Evolutionary conservation across 352 stramenopile genomes (phyloP), one percentile per base, ranked within the genome.

Genomic region (Phytopythium helicoides): DNA sequence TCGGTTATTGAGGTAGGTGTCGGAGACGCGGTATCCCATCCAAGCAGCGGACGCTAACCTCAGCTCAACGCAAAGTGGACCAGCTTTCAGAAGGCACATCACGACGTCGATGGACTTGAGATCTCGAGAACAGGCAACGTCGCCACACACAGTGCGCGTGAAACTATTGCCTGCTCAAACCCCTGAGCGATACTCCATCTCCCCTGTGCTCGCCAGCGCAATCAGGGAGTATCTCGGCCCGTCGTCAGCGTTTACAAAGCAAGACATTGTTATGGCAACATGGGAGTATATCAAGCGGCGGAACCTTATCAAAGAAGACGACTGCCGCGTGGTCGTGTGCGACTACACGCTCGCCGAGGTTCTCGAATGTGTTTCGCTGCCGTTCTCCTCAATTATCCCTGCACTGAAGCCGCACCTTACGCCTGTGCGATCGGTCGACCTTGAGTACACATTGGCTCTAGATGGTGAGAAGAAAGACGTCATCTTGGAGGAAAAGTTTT

Each of bases 221-320:
- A 76, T 87, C 14, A 56, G 64, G 4, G 52, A 66, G n/a, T 82
- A 74, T 33, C 26, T 87, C 15, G 62, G 65, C 9, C 41, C 62
- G 8, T 61, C 73, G n/a, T 71, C 70, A 42, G 66, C 81, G 16
- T 79, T 72, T 53, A 85, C 66, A 33, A 92, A 89, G 62, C 72
- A 81, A 31, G 72, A 83, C 59, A 86, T 92, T 36, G 57, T 92
- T 47, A 66, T 92, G 69, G 81, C 73, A 11, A 73, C 69, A 48
- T 92, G 81, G 81, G 69, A 87, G 56, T 92, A 89, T 64, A 85
- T 89, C 59, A 89, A 92, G 54, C 60, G 67, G 40, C 62, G 60
- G 25, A 84, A 89, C 46, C 66, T 89, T 26, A 89, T 92, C 64
- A 89, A 92, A 52, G 71, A 80, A n/a, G 81, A 91, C 52, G 81